Evolutionary conservation across 2,329 filamentous ascomycete species (phyloP).

Genomic region (Pseudopithomyces maydicus): DNA sequence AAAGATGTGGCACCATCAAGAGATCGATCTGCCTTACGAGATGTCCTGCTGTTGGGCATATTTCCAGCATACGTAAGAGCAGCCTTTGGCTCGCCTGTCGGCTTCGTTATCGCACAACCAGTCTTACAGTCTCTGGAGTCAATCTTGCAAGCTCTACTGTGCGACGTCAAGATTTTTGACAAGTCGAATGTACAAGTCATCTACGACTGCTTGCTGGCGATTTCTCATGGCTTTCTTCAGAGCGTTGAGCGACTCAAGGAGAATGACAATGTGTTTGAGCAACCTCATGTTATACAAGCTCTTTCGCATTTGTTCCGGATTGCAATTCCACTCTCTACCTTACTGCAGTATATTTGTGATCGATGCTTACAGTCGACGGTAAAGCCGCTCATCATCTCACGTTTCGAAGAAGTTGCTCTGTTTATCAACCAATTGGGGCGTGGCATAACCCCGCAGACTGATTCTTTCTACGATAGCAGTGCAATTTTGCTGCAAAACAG

Average conservation of each 20-base stretch:
- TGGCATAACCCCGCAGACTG: conserved; percentile 18
- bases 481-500: neutral
- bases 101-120: conserved; percentile 59
- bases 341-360: conserved; percentile 55
- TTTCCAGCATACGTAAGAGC: conserved; percentile 62
- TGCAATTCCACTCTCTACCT: conserved; percentile 46
- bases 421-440: conserved; percentile 37
- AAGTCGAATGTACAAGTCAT: conserved; percentile 43
- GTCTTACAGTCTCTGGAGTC: conserved; percentile 55
- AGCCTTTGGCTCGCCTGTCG: conserved; percentile 50
- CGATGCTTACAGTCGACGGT: conserved; percentile 26
- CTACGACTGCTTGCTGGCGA: conserved; percentile 41
- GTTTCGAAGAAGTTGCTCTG: conserved; percentile 47
- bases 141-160: conserved; percentile 51
- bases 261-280: conserved; percentile 41
- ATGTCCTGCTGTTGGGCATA: conserved; percentile 58
- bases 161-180: conserved; percentile 52
- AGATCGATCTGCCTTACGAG: conserved; percentile 53
- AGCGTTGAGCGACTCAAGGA: conserved; percentile 44
- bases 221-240: conserved; percentile 47
- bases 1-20: conserved; percentile 49
- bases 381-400: conserved; percentile 39
- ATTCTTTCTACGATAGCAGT: conserved; percentile 22
- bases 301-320: conserved; percentile 48
- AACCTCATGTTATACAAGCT: conserved; percentile 47